These are phyloP conservation scores for Spirogloea muscicola DNA, from an alignment of 139 green algal species.

Conservation along the genomic window DNA sequence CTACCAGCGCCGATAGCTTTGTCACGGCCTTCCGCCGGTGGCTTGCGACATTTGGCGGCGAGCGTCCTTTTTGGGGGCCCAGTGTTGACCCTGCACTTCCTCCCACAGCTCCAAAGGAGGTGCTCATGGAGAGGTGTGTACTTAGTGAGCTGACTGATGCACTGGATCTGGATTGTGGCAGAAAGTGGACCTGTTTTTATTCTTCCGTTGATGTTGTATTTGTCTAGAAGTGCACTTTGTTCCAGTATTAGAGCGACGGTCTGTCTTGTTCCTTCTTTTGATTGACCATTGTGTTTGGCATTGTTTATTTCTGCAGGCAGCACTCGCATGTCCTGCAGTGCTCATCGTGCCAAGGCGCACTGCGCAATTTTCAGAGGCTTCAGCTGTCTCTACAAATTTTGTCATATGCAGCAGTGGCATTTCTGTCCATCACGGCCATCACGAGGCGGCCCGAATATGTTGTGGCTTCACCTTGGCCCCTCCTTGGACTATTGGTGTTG, in stretches of 20 bases:
- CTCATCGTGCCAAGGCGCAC: not conserved
- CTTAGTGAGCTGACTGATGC: not conserved
- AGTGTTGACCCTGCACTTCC: constrained; percentile 1
- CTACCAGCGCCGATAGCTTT: constrained; percentile 23
- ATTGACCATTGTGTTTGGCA: not conserved
- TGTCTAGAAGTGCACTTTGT: not conserved
- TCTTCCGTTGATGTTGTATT: not conserved
- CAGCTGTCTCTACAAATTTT: not conserved
- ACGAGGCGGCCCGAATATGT: not conserved
- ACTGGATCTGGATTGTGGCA: not conserved
- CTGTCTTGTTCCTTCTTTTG: not conserved
- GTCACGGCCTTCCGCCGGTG: constrained; percentile 33
- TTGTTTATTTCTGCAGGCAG: not conserved
- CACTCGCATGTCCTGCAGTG: constrained; percentile 6
- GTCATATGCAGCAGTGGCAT: not conserved
- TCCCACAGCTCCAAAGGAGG: constrained; percentile 5
- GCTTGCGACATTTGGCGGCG: constrained; percentile 11
- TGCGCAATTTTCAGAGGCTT: not conserved
- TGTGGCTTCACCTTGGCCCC: not conserved
- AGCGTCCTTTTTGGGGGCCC: not conserved
- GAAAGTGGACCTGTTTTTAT: not conserved
- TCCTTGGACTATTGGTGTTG: not conserved
- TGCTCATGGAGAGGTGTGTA: constrained; percentile 40
- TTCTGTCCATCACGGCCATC: not conserved
- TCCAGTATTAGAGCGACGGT: not conserved